phyloP scores from a whole-genome alignment of 768 basidiomycete species.

The Cantharellus cinnabarinus region DNA sequence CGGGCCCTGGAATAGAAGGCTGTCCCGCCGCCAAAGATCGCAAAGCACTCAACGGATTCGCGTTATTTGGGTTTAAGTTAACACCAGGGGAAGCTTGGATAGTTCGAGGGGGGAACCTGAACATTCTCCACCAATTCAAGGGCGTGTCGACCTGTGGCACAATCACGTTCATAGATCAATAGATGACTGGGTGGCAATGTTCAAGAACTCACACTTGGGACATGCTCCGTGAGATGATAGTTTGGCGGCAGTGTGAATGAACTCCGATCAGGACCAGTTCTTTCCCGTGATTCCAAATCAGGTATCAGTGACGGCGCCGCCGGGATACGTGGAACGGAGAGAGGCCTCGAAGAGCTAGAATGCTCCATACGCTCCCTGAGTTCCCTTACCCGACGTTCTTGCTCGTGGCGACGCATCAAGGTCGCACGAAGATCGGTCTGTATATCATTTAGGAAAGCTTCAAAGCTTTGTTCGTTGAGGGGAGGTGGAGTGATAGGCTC shows the following conservation, averaged over 20 bases:
- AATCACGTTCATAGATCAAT: too few relatives aligned
- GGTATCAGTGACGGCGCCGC: too few relatives aligned
- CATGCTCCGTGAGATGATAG: too few relatives aligned
- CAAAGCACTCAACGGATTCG: background rate
- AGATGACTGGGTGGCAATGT: too few relatives aligned
- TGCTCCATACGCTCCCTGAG: background rate
- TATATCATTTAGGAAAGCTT: constrained; percentile 59
- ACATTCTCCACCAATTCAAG: constrained; percentile 10
- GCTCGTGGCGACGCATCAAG: constrained; percentile 22
- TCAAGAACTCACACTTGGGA: too few relatives aligned
- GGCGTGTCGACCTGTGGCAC: constrained; percentile 2
- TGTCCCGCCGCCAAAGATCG: background rate
- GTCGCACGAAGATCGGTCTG: constrained; percentile 52
- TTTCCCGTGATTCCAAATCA: too few relatives aligned
- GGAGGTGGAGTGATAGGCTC: constrained; percentile 1
- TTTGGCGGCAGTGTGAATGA: too few relatives aligned
- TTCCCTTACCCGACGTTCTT: background rate
- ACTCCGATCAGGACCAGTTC: too few relatives aligned
- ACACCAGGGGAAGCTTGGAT: background rate
- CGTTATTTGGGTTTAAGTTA: background rate
- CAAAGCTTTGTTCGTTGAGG: constrained; percentile 23
- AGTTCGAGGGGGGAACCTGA: constrained; percentile 6
- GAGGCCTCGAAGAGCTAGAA: background rate
- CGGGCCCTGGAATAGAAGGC: background rate
- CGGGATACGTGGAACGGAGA: too few relatives aligned